Evolutionary conservation across 2,329 filamentous ascomycete species (phyloP), one percentile per base, ranked within the genome.

Genomic region (Graphiopsis chlorocephala): DNA sequence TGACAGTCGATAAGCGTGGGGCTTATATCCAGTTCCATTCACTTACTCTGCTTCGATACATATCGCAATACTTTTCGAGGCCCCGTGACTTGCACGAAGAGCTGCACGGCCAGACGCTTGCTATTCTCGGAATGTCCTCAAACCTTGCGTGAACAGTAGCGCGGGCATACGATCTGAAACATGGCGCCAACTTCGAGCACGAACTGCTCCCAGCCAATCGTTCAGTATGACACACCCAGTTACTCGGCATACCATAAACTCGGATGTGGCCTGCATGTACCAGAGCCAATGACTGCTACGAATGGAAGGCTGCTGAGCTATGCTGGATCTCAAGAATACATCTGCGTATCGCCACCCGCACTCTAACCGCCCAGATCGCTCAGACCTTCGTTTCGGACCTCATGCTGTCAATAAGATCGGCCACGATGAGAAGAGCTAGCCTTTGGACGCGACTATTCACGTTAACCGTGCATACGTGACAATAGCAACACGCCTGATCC

Each of bases 401-500:
- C 65, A 67, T 56, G 33, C 63, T 28, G 25, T 52, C 50, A 53
- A 29, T 15, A 31, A 11, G 60, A 65, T 68, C 66, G 64, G n/a
- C 56, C 47, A 58, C 61, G 26, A 45, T 11, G 12, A 20, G 38
- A 45, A 20, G 38, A 31, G 17, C 29, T 20, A 12, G 50, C 50
- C 59, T 52, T 45, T 62, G 59, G 26, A 53, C 67, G 70, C 69
- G 69, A 68, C 66, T 70, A 70, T 69, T 68, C 70, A 68, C 63
- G 69, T 62, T 55, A 28, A 38, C 62, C 65, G 63, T 63, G 63
- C 55, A 28, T 29, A 66, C 66, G 67, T 66, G 68, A 72, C 72
- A 72, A 73, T 71, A 70, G 67, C 66, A 70, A 67, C 57, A 64
- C 23, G 53, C 55, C 33, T 64, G 63, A 59, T 48, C 47, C 25